Base-by-base conservation (phyloP, 495 filamentous ascomycete genomes). In the Symbiotaphrina buchneri region DNA sequence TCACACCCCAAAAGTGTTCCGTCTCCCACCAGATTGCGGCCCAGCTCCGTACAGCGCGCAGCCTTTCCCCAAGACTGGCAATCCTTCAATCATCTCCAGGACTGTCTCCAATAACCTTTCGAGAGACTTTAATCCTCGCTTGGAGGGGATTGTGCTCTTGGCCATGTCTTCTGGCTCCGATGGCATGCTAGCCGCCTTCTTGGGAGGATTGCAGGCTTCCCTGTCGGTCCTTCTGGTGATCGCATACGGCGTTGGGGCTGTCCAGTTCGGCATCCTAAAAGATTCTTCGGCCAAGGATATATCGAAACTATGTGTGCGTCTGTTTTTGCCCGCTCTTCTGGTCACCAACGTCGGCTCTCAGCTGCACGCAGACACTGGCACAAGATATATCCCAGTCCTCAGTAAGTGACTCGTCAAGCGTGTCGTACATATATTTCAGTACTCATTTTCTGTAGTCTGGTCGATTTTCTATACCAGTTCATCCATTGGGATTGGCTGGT, bases 281-380 rank as follows among this genome's bases (percentile, higher is more conserved):
- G 49, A 53, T 18, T 23, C 39, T 0, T 55, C 58, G 13, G 61
- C 73, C 23, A 68, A 70, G 42, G 54, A 76, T 25, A 58, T 83
- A 23, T 74, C 71, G 21, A 59, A 58, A 5, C 44, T 72, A 15
- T 76, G 71, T 38, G 71, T 80, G 6, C 64, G 61, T 18, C 49
- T 81, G 35, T 74, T 81, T 32, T 53, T 83, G 4, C 78, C 75
- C 0, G 68, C 68, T 1, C 46, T 83, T 18, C 52, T 83, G n/a
- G 52, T 82, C 36, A 61, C 61, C 15, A 69, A 76, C 34, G 52
- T 85, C 14, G 75, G 78, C 4, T 56, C 55, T 4, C 51, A 83
- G 35, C 48, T 85, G n/a, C 51, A 71, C 30, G 21, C 59, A 4
- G 61, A 52, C 4, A 70, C 59, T 5, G 57, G 51, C 10, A 32